phyloP scores from a whole-genome alignment of 192 early-diverging fungal species.

The Paraglomus brasilianum region DNA sequence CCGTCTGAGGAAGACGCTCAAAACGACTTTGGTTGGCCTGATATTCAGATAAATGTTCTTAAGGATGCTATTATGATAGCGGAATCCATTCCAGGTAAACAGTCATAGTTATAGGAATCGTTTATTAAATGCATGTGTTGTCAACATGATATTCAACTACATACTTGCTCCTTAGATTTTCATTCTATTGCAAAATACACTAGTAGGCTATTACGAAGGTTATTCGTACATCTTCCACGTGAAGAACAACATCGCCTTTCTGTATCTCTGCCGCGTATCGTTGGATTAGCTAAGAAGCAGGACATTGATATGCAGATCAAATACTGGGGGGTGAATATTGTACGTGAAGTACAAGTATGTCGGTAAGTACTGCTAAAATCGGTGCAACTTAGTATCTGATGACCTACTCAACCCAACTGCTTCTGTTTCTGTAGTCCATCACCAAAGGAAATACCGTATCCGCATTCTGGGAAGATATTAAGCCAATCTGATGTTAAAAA shows the following conservation, averaged over 20 bases:
- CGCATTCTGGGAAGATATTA: slow-evolving; percentile 48
- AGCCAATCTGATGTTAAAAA: slow-evolving; percentile 31
- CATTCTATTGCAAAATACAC: slow-evolving; percentile 60
- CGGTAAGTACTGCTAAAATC: slow-evolving; percentile 34
- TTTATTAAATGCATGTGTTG: neutral
- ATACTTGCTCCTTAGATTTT: slow-evolving; percentile 46
- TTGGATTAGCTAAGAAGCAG: slow-evolving; percentile 52
- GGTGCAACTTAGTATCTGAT: neutral
- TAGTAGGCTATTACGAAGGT: slow-evolving; percentile 62
- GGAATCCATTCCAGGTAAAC: slow-evolving; percentile 66
- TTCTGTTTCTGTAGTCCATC: slow-evolving; percentile 42
- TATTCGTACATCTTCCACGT: slow-evolving; percentile 57
- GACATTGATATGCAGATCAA: slow-evolving; percentile 47
- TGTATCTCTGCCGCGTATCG: slow-evolving; percentile 53
- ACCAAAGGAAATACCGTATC: slow-evolving; percentile 56
- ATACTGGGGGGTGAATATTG: slow-evolving; percentile 60
- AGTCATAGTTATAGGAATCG: neutral
- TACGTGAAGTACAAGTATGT: slow-evolving; percentile 51
- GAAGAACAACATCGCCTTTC: slow-evolving; percentile 68
- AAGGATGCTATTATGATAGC: slow-evolving; percentile 72
- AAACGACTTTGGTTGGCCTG: slow-evolving; percentile 70
- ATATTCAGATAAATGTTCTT: slow-evolving; percentile 73
- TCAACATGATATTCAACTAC: neutral
- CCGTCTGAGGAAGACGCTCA: slow-evolving; percentile 17
- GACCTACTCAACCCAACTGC: neutral